A percentile compares a stretch with the other conserved stretches of the same genome.
Conservation (phyloP, 345 rosid species). For the Garcia nutans region DNA sequence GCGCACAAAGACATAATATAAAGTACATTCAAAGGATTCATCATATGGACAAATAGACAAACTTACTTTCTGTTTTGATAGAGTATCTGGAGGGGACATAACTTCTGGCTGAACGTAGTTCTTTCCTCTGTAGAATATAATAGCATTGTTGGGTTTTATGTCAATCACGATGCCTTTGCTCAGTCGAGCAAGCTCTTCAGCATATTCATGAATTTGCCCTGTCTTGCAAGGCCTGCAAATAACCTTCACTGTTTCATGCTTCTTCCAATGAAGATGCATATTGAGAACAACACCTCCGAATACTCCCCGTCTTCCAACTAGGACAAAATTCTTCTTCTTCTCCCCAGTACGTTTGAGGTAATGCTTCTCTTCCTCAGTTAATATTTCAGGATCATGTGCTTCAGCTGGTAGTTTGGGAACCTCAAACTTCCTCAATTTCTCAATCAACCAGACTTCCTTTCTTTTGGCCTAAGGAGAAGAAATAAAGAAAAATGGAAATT, state of each 20-base stretch:
- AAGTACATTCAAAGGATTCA: background rate
- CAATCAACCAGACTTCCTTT: conserved; percentile 88
- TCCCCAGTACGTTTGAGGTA: conserved; percentile 87
- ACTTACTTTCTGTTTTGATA: conserved; percentile 70
- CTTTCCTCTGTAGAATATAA: conserved; percentile 83
- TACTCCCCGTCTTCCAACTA: conserved; percentile 89
- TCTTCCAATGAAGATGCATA: conserved; percentile 98
- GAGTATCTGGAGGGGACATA: conserved; percentile 73
- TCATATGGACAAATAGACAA: background rate
- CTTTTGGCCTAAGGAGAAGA: conserved; percentile 62
- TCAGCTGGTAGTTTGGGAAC: conserved; percentile 56
- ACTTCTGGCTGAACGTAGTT: conserved; percentile 78
- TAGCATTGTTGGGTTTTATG: conserved; percentile 63
- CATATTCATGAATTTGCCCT: conserved; percentile 79
- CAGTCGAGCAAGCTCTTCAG: conserved; percentile 73
- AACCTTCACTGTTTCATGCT: conserved; percentile 91
- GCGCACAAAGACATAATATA: background rate
- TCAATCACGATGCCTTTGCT: conserved; percentile 87
- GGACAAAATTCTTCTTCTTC: conserved; percentile 79
- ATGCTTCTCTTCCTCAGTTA: conserved; percentile 92
- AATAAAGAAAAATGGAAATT: background rate
- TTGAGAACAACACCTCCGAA: conserved; percentile 95
- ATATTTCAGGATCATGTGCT: conserved; percentile 69
- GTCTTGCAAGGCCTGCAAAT: conserved; percentile 82
- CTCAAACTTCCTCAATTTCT: conserved; percentile 76